Base-by-base conservation (phyloP, 176 grass and related monocot genomes). In the Ensete glaucum region DNA sequence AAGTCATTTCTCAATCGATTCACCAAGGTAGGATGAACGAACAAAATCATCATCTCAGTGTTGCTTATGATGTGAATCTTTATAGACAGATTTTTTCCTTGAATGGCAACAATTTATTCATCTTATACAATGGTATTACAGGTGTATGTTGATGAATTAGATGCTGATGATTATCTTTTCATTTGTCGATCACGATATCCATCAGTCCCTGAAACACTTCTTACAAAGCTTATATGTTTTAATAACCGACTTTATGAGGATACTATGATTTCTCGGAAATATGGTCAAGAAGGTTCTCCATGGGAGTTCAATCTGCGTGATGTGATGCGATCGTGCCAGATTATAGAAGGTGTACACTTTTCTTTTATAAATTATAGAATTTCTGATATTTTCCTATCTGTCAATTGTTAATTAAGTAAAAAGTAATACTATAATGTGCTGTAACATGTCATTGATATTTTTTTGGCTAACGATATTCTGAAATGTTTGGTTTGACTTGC, bases 231-330 rank as follows among this genome's bases (percentile, higher is more conserved):
- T 76, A 92, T 97, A 78, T 69, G 11, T 54, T 97, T 97, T 79
- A 97, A 97, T 64, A 92, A 83, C 58, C 78, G 64, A 26, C 83
- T 97, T 62, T 80, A 80, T 73, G 83, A 85, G 79, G 93, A 97
- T 85, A 92, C 87, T 23, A 97, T 97, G 93, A 69, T 97, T 50
- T 67, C 79, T 56, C 81, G 81, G 60, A 97, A 97, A 43, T 97
- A 90, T 83, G 93, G 93, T 17, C 89, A 90, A 78, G 83, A 88
- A 80, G 93, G 93, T 54, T 90, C 87, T 77, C 93, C 93, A 52
- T 97, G 93, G 93, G 93, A 97, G 82, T 97, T 97, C 81, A 97
- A 97, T 82, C 88, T 97, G 24, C 93, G 93, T 86, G 93, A 97
- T 81, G 91, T 97, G 73, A 83, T 88, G 60, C 85, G 93, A 67